Conservation (phyloP, 371 early-diverging fungal species). For the Quaeritorhiza haematococci region DNA sequence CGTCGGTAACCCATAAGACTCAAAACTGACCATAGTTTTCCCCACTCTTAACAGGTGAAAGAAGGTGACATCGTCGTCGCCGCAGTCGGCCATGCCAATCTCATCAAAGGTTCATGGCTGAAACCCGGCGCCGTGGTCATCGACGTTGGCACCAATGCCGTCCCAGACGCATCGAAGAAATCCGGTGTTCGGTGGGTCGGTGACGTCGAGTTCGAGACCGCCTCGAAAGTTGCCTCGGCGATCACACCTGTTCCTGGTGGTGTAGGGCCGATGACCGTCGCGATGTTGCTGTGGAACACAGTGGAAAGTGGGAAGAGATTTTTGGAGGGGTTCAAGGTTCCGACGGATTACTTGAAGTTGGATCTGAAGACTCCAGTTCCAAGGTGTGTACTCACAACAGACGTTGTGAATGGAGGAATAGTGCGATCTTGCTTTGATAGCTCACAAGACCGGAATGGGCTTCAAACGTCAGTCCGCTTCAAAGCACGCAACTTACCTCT, state of each 20-base stretch:
- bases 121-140: slow-evolving; percentile 88
- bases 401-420: no score
- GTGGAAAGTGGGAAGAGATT: slow-evolving; percentile 69
- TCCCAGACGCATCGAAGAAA: slow-evolving; percentile 77
- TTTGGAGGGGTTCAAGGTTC: slow-evolving; percentile 51
- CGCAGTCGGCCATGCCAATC: slow-evolving; percentile 75
- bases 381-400: slow-evolving; percentile 4
- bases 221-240: slow-evolving; percentile 59
- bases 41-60: slow-evolving; percentile 49
- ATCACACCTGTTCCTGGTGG: slow-evolving; percentile 96
- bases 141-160: slow-evolving; percentile 90
- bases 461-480: no score
- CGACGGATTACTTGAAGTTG: slow-evolving; percentile 61
- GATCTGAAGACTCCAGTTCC: slow-evolving; percentile 73
- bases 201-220: slow-evolving; percentile 80
- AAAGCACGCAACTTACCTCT: no score
- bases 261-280: slow-evolving; percentile 96
- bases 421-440: no score
- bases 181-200: slow-evolving; percentile 86
- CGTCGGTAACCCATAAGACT: slow-evolving; percentile 10
- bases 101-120: slow-evolving; percentile 85
- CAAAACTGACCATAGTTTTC: slow-evolving; percentile 6
- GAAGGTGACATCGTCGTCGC: slow-evolving; percentile 84
- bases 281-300: slow-evolving; percentile 87
- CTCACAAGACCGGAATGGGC: no score